Evolutionary conservation across 2,329 filamentous ascomycete species (phyloP).

Genomic region (Blumeriella jaapii): DNA sequence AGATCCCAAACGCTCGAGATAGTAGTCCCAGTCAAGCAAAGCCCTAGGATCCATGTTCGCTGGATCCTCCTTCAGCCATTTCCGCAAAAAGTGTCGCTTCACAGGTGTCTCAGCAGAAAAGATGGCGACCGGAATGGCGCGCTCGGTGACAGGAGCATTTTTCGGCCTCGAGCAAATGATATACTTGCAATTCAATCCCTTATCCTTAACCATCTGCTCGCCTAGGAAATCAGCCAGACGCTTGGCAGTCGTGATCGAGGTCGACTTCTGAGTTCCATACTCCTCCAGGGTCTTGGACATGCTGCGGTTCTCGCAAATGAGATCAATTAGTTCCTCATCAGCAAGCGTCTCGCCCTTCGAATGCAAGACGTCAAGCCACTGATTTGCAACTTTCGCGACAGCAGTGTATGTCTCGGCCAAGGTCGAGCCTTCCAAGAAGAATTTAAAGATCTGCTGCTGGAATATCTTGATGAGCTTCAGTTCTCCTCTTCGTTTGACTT

Average conservation of each 20-base stretch:
- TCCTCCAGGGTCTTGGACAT: conserved; percentile 97
- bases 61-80: conserved; percentile 93
- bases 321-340: conserved; percentile 93
- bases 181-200: conserved; percentile 98
- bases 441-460: conserved; percentile 98
- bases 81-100: conserved; percentile 80
- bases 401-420: conserved; percentile 80
- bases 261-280: conserved; percentile 91
- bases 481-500: conserved; percentile 94
- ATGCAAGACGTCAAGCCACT: conserved; percentile 91
- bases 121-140: conserved; percentile 89
- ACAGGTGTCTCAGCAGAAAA: conserved; percentile 86
- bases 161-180: conserved; percentile 86
- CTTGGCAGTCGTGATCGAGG: conserved; percentile 96
- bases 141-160: conserved; percentile 85
- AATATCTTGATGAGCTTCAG: conserved; percentile 99
- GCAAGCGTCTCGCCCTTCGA: conserved; percentile 80
- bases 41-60: conserved; percentile 80
- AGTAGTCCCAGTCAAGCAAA: conserved; percentile 95
- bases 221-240: conserved; percentile 92
- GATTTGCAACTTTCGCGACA: conserved; percentile 89
- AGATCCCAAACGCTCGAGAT: conserved; percentile 86
- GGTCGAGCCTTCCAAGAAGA: conserved; percentile 86
- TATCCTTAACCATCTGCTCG: conserved; percentile 98
- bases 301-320: conserved; percentile 99